Evolutionary conservation across 2,329 filamentous ascomycete species (phyloP).

Genomic region (Emmonsia crescens): DNA sequence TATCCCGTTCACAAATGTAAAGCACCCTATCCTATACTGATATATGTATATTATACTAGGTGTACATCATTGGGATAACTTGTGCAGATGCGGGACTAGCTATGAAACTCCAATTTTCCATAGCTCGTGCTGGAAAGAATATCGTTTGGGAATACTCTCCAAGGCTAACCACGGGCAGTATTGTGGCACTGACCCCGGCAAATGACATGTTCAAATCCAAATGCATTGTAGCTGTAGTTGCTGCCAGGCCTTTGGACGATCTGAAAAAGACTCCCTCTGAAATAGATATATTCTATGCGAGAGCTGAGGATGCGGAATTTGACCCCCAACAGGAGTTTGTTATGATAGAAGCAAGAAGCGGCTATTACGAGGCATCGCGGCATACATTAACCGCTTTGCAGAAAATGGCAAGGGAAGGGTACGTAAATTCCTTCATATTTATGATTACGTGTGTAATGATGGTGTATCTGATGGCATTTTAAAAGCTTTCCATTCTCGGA

Average conservation of each 20-base stretch:
- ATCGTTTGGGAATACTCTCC: constrained; percentile 59
- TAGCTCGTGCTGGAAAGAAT: constrained; percentile 50
- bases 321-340: constrained; percentile 60
- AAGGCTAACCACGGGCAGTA: constrained; percentile 43
- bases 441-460: neutral
- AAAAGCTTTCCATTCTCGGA: constrained; percentile 36
- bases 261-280: constrained; percentile 57
- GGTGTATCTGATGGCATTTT: neutral
- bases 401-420: constrained; percentile 46
- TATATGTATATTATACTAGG: constrained; percentile 35
- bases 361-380: constrained; percentile 67
- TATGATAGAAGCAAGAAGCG: constrained; percentile 65
- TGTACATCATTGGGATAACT: constrained; percentile 54
- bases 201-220: constrained; percentile 51
- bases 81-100: constrained; percentile 54
- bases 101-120: constrained; percentile 60
- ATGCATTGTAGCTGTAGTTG: constrained; percentile 62
- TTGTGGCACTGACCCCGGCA: constrained; percentile 45
- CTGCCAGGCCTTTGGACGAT: constrained; percentile 53
- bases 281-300: constrained; percentile 64
- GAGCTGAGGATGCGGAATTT: constrained; percentile 49
- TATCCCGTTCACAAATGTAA: neutral
- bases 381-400: constrained; percentile 67
- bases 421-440: constrained; percentile 9
- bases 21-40: neutral